These are phyloP conservation scores for Trypanosoma vivax DNA, from an alignment of 208 protist species.

Conservation along the genomic window DNA sequence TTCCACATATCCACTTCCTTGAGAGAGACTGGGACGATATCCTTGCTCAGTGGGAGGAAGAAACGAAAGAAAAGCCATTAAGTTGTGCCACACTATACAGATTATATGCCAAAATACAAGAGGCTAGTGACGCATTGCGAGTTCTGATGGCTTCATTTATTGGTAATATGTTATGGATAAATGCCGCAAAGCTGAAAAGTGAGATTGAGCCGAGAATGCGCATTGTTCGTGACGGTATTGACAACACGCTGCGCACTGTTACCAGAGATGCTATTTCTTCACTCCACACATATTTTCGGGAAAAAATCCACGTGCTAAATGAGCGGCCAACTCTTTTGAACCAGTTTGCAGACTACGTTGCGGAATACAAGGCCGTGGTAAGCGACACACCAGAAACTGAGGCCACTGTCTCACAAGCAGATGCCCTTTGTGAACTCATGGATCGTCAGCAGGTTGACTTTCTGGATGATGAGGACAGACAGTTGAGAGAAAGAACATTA, in stretches of 20 bases:
- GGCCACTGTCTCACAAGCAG: slow-evolving; percentile 62
- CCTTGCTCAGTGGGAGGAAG: slow-evolving; percentile 64
- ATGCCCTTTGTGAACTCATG: slow-evolving; percentile 88
- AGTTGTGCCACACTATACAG: slow-evolving; percentile 54
- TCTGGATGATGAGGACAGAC: slow-evolving; percentile 83
- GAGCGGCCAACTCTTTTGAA: slow-evolving; percentile 58
- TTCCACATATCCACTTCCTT: slow-evolving; percentile 86
- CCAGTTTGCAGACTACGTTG: slow-evolving; percentile 85
- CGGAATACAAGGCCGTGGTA: slow-evolving; percentile 77
- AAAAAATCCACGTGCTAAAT: slow-evolving; percentile 80
- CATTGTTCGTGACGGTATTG: slow-evolving; percentile 63
- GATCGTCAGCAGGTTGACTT: slow-evolving; percentile 87
- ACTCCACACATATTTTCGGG: slow-evolving; percentile 81
- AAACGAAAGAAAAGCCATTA: slow-evolving; percentile 44
- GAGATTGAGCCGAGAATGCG: slow-evolving; percentile 85
- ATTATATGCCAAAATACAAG: slow-evolving; percentile 71
- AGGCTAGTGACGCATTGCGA: slow-evolving; percentile 71
- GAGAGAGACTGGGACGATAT: slow-evolving; percentile 74
- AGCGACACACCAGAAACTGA: slow-evolving; percentile 43
- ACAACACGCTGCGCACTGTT: slow-evolving; percentile 65
- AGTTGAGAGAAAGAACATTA: slow-evolving; percentile 85
- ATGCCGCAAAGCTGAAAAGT: slow-evolving; percentile 82
- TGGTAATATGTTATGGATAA: slow-evolving; percentile 85
- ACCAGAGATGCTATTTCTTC: slow-evolving; percentile 47
- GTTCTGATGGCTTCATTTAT: slow-evolving; percentile 87